These are phyloP conservation scores for Pleurotus citrinopileatus DNA, from an alignment of 768 basidiomycete genomes.

Conservation along the genomic window DNA sequence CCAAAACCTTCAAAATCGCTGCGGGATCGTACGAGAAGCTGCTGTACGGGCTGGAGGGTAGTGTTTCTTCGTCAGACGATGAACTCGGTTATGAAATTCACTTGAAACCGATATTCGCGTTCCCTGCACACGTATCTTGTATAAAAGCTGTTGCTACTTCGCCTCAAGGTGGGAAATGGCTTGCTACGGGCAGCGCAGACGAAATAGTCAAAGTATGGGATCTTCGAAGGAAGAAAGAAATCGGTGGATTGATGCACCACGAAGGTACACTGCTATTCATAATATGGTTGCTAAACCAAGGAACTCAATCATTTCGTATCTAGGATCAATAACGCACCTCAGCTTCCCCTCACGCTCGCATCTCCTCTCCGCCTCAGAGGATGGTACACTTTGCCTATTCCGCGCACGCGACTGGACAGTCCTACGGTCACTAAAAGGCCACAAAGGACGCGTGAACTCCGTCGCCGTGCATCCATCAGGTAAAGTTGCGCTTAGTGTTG, in stretches of 20 bases:
- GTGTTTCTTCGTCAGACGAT: conserved; percentile 33
- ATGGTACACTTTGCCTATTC: conserved; percentile 88
- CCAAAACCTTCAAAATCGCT: conserved; percentile 77
- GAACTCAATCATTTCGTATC: conserved; percentile 1
- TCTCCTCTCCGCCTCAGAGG: conserved; percentile 88
- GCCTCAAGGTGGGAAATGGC: conserved; percentile 90
- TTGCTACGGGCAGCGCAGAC: conserved; percentile 93
- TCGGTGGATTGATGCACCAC: conserved; percentile 94
- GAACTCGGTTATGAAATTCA: conserved; percentile 30
- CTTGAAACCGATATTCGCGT: conserved; percentile 86
- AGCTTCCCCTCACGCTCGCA: conserved; percentile 86
- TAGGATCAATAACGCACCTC: conserved; percentile 91
- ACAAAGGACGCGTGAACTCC: conserved; percentile 89
- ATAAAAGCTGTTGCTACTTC: conserved; percentile 90
- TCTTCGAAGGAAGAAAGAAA: conserved; percentile 83
- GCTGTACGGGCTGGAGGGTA: conserved; percentile 84
- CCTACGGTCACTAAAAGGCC: conserved; percentile 84
- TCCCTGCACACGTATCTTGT: conserved; percentile 93
- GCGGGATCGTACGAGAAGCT: conserved; percentile 97
- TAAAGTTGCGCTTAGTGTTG: conserved; percentile 88
- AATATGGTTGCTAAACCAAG: not conserved
- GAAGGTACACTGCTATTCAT: conserved; percentile 55
- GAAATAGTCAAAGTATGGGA: conserved; percentile 99
- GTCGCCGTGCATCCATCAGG: conserved; percentile 92
- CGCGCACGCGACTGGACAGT: conserved; percentile 93